A percentile compares a stretch with the other conserved stretches of the same genome.
Conservation (phyloP, 306 rosid genomes). For the Geum urbanum region DNA sequence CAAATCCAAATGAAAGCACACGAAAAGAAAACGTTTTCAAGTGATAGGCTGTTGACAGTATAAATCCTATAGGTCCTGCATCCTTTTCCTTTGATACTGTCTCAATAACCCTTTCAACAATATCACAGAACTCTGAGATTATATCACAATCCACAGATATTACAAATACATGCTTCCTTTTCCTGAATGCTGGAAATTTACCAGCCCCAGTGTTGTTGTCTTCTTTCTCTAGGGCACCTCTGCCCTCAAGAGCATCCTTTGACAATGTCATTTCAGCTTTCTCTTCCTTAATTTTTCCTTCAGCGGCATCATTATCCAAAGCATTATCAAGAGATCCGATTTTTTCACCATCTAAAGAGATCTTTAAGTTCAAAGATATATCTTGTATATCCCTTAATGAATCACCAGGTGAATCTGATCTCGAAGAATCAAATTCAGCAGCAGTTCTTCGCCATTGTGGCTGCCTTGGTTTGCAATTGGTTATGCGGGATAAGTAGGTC, state of each 20-base stretch:
- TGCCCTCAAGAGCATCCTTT: constrained; percentile 20
- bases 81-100: constrained; percentile 33
- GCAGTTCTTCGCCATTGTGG: constrained; percentile 48
- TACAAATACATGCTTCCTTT: constrained; percentile 37
- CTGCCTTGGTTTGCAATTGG: constrained; percentile 52
- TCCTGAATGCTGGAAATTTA: constrained; percentile 37
- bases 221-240: constrained; percentile 24
- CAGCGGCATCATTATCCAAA: constrained; percentile 34
- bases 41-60: too few species aligned
- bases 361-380: constrained; percentile 46
- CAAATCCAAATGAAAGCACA: too few species aligned
- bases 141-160: constrained; percentile 43
- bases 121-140: constrained; percentile 28
- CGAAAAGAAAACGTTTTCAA: too few species aligned
- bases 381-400: constrained; percentile 56
- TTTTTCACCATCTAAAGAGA: constrained; percentile 48
- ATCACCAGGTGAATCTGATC: constrained; percentile 43
- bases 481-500: constrained; percentile 45
- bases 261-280: constrained; percentile 31
- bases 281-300: constrained; percentile 31
- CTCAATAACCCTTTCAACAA: constrained; percentile 28
- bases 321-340: constrained; percentile 22
- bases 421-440: constrained; percentile 27
- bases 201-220: constrained; percentile 20
- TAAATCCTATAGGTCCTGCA: constrained; percentile 39